A percentile compares a stretch with the other conserved stretches of the same genome.
Evolutionary conservation across 805 yeast genomes (phyloP).

Genomic region (Alloascoidea hylecoeti): DNA sequence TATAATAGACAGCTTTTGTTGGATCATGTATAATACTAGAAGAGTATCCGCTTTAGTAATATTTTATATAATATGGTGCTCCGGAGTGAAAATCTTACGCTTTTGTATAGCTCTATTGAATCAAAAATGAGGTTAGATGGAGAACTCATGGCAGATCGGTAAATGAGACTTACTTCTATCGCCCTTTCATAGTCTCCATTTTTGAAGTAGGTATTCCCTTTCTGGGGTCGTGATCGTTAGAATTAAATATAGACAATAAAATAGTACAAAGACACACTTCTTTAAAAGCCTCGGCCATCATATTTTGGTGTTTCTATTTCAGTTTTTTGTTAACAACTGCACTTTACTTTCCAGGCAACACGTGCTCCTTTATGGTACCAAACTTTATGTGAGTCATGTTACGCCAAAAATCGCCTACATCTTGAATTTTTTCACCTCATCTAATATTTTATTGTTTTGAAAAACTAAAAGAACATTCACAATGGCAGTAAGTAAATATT

Average conservation of each 20-base stretch:
- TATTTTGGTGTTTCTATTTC: not conserved
- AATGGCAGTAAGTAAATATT: not conserved
- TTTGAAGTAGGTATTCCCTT: constrained; percentile 1
- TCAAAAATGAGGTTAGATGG: not conserved
- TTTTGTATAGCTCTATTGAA: not conserved
- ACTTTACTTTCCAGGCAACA: not conserved
- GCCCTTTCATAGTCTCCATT: constrained; percentile 3
- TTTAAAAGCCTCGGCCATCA: not conserved
- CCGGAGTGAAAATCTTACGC: not conserved
- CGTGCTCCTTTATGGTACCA: no score
- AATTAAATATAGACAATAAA: not conserved
- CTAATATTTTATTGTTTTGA: not conserved
- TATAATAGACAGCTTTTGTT: constrained; percentile 1
- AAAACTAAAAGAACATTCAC: not conserved
- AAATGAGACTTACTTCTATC: not conserved
- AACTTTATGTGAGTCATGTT: no score
- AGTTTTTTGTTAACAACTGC: not conserved
- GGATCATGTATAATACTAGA: constrained; percentile 2
- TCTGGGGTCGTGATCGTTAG: no score
- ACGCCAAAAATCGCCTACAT: no score
- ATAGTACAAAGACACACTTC: not conserved
- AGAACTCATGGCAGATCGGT: not conserved
- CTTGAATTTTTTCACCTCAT: no score
- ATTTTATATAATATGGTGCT: not conserved
- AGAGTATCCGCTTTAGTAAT: not conserved